Conservation (phyloP, 1,284 basidiomycete species). For the Ganoderma resinaceum region DNA sequence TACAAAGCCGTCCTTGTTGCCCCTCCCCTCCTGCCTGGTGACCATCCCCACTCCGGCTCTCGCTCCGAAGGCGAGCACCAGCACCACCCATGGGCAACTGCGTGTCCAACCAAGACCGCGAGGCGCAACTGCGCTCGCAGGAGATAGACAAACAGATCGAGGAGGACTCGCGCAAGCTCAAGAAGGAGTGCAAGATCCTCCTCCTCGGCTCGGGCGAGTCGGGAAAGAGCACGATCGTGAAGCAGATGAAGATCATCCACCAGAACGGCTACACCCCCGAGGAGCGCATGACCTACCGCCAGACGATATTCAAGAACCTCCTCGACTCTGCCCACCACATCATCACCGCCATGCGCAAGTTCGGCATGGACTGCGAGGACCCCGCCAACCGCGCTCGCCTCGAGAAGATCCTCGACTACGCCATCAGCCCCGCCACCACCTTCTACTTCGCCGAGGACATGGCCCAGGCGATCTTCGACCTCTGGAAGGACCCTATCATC, state of each 20-base stretch:
- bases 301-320: constrained; percentile 87
- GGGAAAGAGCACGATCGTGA: constrained; percentile 96
- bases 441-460: constrained; percentile 68
- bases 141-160: constrained; percentile 78
- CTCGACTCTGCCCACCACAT: constrained; percentile 92
- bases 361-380: constrained; percentile 84
- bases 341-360: constrained; percentile 89
- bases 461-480: constrained; percentile 79
- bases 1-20: background rate
- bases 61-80: constrained; percentile 18
- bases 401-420: constrained; percentile 69
- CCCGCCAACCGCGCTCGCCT: constrained; percentile 73
- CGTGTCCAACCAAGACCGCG: constrained; percentile 63
- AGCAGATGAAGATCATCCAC: constrained; percentile 99
- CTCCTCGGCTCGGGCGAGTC: constrained; percentile 88
- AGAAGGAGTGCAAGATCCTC: constrained; percentile 94
- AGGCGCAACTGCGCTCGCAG: constrained; percentile 71
- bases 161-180: constrained; percentile 77
- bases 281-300: constrained; percentile 83
- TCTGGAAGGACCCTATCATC: constrained; percentile 95
- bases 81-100: constrained; percentile 66
- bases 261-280: constrained; percentile 89
- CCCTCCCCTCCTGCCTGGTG: background rate
- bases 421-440: constrained; percentile 44
- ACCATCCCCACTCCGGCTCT: constrained; percentile 7